Evolutionary conservation across 2,329 filamentous ascomycete genomes (phyloP).

Genomic region (Ophiocordyceps camponoti-rufipedis): DNA sequence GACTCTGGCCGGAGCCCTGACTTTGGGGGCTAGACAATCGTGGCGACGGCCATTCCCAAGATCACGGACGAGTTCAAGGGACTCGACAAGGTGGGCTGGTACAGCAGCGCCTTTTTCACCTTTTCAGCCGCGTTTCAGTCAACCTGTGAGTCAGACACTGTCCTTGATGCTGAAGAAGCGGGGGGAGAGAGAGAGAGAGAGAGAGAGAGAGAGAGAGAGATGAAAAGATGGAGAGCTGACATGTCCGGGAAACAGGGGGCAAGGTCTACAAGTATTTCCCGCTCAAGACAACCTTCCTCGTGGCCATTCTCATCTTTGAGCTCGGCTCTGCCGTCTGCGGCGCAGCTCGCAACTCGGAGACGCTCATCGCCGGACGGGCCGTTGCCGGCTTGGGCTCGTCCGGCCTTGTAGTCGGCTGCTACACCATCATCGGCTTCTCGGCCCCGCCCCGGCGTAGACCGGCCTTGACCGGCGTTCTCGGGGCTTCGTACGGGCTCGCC

Average conservation of each 20-base stretch:
- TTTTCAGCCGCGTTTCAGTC: neutral
- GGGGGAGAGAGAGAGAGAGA: too few relatives aligned
- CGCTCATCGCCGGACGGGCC: neutral
- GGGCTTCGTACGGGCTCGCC: neutral
- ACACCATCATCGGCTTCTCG: neutral
- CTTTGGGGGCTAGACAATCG: neutral
- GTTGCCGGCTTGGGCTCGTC: neutral
- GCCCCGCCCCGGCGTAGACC: neutral
- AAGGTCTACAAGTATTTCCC: neutral
- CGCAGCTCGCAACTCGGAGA: neutral
- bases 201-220: too few relatives aligned
- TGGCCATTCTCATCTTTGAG: neutral
- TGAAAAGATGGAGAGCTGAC: too few relatives aligned
- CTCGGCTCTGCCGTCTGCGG: neutral
- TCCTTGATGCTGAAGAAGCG: too few relatives aligned
- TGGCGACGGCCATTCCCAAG: neutral
- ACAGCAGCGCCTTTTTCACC: neutral
- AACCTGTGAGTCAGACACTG: neutral
- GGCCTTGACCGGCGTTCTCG: neutral
- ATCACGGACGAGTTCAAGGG: neutral
- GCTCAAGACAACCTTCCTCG: neutral
- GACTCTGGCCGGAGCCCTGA: neutral
- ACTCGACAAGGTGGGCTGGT: neutral
- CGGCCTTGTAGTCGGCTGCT: neutral
- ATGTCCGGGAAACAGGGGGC: constrained; percentile 2